Percentiles rank a stretch among this genome's conserved stretches.
These are phyloP conservation scores for Rhodotorula sp. DNA, from an alignment of 1,284 basidiomycete genomes.

Conservation along the genomic window DNA sequence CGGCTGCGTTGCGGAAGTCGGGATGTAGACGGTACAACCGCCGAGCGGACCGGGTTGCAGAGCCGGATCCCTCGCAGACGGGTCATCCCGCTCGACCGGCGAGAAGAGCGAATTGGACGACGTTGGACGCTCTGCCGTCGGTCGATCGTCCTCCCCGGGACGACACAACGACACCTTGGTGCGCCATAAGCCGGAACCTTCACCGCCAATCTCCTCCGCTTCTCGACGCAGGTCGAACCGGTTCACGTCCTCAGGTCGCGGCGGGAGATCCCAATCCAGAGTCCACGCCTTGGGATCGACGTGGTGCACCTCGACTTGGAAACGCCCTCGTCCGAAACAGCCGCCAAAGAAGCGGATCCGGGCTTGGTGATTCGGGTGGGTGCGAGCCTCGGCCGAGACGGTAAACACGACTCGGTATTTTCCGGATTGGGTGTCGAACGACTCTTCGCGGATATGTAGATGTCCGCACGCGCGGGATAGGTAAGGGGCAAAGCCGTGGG, in stretches of 20 bases:
- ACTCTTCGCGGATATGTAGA: constrained; percentile 17
- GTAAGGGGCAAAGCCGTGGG: constrained; percentile 34
- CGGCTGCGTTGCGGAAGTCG: constrained; percentile 8
- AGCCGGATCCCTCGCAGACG: constrained; percentile 12
- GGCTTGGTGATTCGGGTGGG: not conserved
- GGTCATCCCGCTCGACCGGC: constrained; percentile 1
- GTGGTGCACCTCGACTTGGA: constrained; percentile 28
- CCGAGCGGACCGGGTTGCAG: constrained; percentile 26
- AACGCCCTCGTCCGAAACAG: constrained; percentile 17
- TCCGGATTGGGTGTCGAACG: constrained; percentile 14
- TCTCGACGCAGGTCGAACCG: not conserved
- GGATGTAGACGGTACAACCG: constrained; percentile 32
- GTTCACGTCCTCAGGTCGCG: not conserved
- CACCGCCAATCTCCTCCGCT: constrained; percentile 13
- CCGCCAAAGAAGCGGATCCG: constrained; percentile 33
- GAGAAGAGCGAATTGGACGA: constrained; percentile 16
- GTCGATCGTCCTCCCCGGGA: not conserved
- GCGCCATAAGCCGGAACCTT: constrained; percentile 9
- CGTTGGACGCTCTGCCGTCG: not conserved
- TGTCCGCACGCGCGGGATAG: constrained; percentile 10
- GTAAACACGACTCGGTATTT: constrained; percentile 22
- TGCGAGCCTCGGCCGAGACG: too few relatives aligned
- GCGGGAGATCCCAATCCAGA: constrained; percentile 29
- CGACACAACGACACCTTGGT: not conserved
- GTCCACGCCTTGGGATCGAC: constrained; percentile 19